phyloP scores from a whole-genome alignment of 1,284 basidiomycete species.

The Trametes polyzona region DNA sequence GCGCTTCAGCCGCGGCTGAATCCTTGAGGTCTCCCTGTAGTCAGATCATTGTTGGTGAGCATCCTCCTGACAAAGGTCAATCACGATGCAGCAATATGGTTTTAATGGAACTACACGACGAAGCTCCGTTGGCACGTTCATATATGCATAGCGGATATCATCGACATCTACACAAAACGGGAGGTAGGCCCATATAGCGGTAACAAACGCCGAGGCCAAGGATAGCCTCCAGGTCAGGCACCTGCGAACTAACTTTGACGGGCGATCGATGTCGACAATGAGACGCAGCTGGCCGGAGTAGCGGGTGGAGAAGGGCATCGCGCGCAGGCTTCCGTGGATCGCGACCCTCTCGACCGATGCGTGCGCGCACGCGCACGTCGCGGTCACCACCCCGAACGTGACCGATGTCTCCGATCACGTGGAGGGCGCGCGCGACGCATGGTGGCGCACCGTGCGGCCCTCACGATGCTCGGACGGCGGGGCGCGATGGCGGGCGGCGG shows the following conservation, averaged over 20 bases:
- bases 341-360: not conserved
- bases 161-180: too few relatives aligned
- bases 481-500: slow-evolving; percentile 10
- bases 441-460: slow-evolving; percentile 14
- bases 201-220: slow-evolving; percentile 13
- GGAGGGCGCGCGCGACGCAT: slow-evolving; percentile 26
- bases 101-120: too few relatives aligned
- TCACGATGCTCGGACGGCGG: not conserved
- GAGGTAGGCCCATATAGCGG: slow-evolving; percentile 5
- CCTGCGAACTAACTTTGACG: slow-evolving; percentile 4
- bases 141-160: too few relatives aligned
- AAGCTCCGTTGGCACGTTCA: too few relatives aligned
- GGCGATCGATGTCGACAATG: slow-evolving; percentile 8
- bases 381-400: slow-evolving; percentile 30
- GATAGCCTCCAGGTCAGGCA: slow-evolving; percentile 16
- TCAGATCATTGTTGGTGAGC: not conserved
- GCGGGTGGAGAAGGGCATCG: not conserved
- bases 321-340: not conserved
- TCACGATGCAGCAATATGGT: too few relatives aligned
- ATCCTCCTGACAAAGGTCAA: slow-evolving; percentile 2
- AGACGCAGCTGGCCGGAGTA: not conserved
- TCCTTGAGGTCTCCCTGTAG: slow-evolving; percentile 54
- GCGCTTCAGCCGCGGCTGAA: slow-evolving; percentile 62
- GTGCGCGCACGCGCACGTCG: slow-evolving; percentile 15
- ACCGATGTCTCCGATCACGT: slow-evolving; percentile 34